Evolutionary conservation across 2,329 filamentous ascomycete genomes (phyloP).

Genomic region (Phaeosphaeriaceae sp.): DNA sequence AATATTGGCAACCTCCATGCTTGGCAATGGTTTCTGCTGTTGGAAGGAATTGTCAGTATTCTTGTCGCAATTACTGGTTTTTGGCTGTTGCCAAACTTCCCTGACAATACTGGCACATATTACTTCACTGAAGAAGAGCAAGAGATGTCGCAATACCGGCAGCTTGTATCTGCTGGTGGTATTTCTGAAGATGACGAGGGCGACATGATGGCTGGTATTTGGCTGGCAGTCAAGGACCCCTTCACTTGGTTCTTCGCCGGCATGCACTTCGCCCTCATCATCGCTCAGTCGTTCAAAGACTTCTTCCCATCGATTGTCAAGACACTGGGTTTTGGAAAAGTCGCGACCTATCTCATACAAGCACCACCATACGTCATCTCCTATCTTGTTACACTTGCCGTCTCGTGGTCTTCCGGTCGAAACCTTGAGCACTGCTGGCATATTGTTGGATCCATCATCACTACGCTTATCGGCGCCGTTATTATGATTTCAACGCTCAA

Average conservation of each 20-base stretch:
- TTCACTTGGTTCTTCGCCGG: slow-evolving; percentile 50
- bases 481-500: slow-evolving; percentile 39
- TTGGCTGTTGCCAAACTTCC: slow-evolving; percentile 45
- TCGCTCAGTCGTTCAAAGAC: slow-evolving; percentile 33
- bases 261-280: slow-evolving; percentile 47
- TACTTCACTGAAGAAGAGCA: slow-evolving; percentile 19
- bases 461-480: slow-evolving; percentile 23
- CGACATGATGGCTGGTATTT: slow-evolving; percentile 47
- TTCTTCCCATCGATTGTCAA: slow-evolving; percentile 22
- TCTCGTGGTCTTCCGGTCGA: slow-evolving; percentile 35
- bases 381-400: slow-evolving; percentile 28
- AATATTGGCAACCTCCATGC: slow-evolving; percentile 43
- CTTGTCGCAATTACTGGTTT: slow-evolving; percentile 33
- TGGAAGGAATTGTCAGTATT: slow-evolving; percentile 55
- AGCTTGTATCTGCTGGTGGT: slow-evolving; percentile 29
- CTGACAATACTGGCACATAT: slow-evolving; percentile 15
- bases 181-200: slow-evolving; percentile 47
- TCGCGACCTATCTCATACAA: slow-evolving; percentile 49
- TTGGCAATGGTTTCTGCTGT: slow-evolving; percentile 57
- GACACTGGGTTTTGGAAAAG: slow-evolving; percentile 18
- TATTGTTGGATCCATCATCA: slow-evolving; percentile 28
- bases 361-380: slow-evolving; percentile 49
- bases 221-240: slow-evolving; percentile 44
- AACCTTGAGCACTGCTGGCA: slow-evolving; percentile 39
- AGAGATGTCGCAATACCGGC: slow-evolving; percentile 31